phyloP scores from a whole-genome alignment of 257 asterid genomes.

The Rauvolfia tetraphylla region DNA sequence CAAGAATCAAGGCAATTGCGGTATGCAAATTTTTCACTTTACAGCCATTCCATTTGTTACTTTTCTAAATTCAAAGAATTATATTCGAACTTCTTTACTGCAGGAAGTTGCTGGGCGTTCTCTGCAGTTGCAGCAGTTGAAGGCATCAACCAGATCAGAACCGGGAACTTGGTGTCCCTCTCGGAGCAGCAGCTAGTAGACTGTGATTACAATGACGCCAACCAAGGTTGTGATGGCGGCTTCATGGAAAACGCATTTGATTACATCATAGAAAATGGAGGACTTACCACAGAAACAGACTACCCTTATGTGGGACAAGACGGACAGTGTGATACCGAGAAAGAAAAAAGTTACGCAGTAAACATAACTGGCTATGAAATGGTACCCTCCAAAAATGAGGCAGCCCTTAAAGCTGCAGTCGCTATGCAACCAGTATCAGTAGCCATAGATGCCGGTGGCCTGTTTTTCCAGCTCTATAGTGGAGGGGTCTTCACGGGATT shows the following conservation, averaged over 20 bases:
- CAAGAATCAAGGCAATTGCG: constrained; percentile 58
- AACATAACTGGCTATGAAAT: constrained; percentile 18
- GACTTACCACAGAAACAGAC: constrained; percentile 24
- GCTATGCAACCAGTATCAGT: constrained; percentile 27
- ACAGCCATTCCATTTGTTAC: background rate
- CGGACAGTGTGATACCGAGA: constrained; percentile 4
- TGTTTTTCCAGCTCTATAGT: constrained; percentile 21
- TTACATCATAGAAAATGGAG: constrained; percentile 26
- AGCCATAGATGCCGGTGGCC: constrained; percentile 17
- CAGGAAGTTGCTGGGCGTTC: constrained; percentile 27
- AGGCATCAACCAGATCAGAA: constrained; percentile 17
- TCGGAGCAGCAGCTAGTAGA: constrained; percentile 17
- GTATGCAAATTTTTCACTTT: constrained; percentile 23
- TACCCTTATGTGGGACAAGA: constrained; percentile 7
- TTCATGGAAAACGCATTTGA: constrained; percentile 22
- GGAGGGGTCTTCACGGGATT: constrained; percentile 22
- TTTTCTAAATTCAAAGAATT: background rate
- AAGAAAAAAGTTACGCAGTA: constrained; percentile 14
- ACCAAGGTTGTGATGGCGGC: constrained; percentile 1
- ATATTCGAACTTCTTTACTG: background rate
- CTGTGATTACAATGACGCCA: constrained; percentile 3
- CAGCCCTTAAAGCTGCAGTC: constrained; percentile 21
- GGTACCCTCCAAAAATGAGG: constrained; percentile 20
- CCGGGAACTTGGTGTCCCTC: constrained; percentile 13
- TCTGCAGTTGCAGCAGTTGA: constrained; percentile 13